Evolutionary conservation across 2,329 filamentous ascomycete genomes (phyloP), one percentile per base, ranked within the genome.

Genomic region (Colletotrichum orchidophilum): DNA sequence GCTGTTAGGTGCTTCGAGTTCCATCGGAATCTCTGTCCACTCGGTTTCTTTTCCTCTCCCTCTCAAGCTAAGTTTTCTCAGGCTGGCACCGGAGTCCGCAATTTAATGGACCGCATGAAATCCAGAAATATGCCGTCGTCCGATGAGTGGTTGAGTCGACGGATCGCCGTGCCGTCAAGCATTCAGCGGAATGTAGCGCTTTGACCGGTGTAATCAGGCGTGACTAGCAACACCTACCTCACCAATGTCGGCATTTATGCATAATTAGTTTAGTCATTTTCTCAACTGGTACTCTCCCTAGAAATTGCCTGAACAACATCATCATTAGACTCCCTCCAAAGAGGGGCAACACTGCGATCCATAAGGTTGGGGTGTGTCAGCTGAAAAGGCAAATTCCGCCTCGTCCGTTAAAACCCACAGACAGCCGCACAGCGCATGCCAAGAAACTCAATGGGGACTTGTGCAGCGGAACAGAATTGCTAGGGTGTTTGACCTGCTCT

Each of bases 371-470:
- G 12, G 24, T 13, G 11, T 35, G 9, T 13, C 4, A 39, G 31
- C 12, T 15, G 12, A n/a, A 33, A 39, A 33, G 29, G 31, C 7
- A 4, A 57, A 39, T 24, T 26, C 3, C 54, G 39, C 21, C 31
- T 35, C 46, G 27, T 60, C 35, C 33, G 46, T 55, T 50, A 18
- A 18, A 21, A 15, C 49, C 31, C 62, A 66, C 62, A 55, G 62
- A 70, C 67, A 29, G 27, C 46, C 49, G 66, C 66, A 70, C 42
- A 54, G 42, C n/a, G 13, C 54, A 54, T n/a, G 54, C 54, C 31
- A 49, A 65, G 60, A 58, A 59, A 54, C 21, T n/a, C 53, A 65
- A 42, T 15, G 15, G 5, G 6, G 33, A 9, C 18, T 29, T 33
- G 13, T 5, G 13, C 50, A 29, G 13, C 39, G 13, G 35, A 46